Base-by-base conservation (phyloP, 2,329 filamentous ascomycete genomes). In the Phialophora macrospora region DNA sequence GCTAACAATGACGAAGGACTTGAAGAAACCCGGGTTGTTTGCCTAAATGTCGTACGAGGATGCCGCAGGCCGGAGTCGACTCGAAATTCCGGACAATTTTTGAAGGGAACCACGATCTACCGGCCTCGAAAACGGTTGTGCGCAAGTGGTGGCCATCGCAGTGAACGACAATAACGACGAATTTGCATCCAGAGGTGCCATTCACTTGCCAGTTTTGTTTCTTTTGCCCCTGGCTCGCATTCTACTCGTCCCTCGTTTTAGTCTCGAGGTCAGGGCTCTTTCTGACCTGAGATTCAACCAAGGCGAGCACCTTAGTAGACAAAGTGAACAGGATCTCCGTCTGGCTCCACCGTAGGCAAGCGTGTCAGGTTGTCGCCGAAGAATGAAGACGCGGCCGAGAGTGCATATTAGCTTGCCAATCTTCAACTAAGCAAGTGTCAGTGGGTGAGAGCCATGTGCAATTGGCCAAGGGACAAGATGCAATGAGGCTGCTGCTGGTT, bases 91-190 rank as follows among this genome's bases (percentile, higher is more conserved):
- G 30, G 57, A 63, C 28, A 72, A 49, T 24, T 71, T 64, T 17
- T 66, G 52, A 17, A 67, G 28, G 4, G 70, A 64, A 58, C 67
- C 64, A 41, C 4, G 34, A 17, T 44, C 5, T n/a, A 20, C 38
- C 7, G 17, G 38, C 78, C 51, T 75, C 75, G 57, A 86, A 72
- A 8, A 85, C 77, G 32, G 78, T 74, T 48, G 86, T 83, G 38
- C 82, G 79, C 72, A 87, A 85, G 24, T 82, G 72, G 70, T 88
- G 88, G 55, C 84, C 85, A 74, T 89, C 86, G 22, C 86, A 87
- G 63, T 89, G 87, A 12, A 89, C 77, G 0, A 89, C 77, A 6
- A 89, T 82, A 1, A 89, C 78, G 1, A 85, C 85, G 69, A 88
- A 89, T 0, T 85, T 82, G 22, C 83, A 81, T n/a, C 58, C 59